phyloP scores from a whole-genome alignment of 2,329 filamentous ascomycete genomes.

The Magnaporthiopsis incrustans region DNA sequence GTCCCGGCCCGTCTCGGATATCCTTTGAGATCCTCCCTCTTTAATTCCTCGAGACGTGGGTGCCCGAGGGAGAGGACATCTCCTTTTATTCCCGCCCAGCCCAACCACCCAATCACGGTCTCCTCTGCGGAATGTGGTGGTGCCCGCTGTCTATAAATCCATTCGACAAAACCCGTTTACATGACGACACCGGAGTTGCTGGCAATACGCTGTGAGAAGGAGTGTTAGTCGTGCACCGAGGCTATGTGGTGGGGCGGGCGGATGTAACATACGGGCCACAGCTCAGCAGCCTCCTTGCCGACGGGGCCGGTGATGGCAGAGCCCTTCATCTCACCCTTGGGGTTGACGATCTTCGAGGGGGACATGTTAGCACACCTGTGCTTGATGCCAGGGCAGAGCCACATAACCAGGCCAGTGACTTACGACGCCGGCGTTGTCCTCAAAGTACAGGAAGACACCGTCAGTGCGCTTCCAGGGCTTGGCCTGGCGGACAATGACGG shows the following conservation, averaged over 20 bases:
- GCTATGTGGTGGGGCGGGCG: not conserved
- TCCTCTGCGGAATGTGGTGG: slow-evolving; percentile 3
- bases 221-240: slow-evolving; percentile 1
- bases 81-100: not conserved
- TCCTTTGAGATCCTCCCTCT: slow-evolving; percentile 1
- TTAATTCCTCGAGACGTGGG: not conserved
- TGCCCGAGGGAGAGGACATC: not conserved
- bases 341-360: slow-evolving; percentile 81
- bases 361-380: not conserved
- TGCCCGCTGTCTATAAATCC: slow-evolving; percentile 6
- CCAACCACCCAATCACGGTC: slow-evolving; percentile 5
- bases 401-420: no score
- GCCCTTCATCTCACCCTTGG: slow-evolving; percentile 99
- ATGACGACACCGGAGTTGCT: slow-evolving; percentile 99
- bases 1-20: slow-evolving; percentile 1
- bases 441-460: slow-evolving; percentile 99
- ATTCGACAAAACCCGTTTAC: slow-evolving; percentile 52
- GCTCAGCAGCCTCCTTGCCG: slow-evolving; percentile 98
- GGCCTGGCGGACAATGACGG: slow-evolving; percentile 95
- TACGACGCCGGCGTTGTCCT: slow-evolving; percentile 99
- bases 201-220: slow-evolving; percentile 73
- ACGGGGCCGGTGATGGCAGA: slow-evolving; percentile 98
- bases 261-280: slow-evolving; percentile 77
- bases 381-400: no score
- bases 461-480: slow-evolving; percentile 99